Evolutionary conservation across 164 flowering plant species (phyloP).

Genomic region (Stephania cephalantha): DNA sequence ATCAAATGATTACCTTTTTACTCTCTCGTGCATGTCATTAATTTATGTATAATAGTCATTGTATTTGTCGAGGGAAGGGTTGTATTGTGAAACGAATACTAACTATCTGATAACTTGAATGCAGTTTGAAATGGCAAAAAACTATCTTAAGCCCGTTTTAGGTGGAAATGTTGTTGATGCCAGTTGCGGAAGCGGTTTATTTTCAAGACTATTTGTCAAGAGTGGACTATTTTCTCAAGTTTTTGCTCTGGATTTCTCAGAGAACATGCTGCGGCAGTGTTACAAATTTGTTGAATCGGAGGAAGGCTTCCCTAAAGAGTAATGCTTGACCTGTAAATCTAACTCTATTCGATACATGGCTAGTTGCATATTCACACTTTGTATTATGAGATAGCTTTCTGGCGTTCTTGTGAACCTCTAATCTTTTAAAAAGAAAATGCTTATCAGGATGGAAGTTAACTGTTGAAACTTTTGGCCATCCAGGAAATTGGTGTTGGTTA

Average conservation of each 20-base stretch:
- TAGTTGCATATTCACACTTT: not conserved
- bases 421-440: not conserved
- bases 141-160: conserved; percentile 60
- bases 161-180: conserved; percentile 91
- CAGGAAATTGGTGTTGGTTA: conserved; percentile 66
- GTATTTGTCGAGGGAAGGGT: not conserved
- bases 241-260: conserved; percentile 85
- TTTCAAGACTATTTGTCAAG: conserved; percentile 73
- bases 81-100: not conserved
- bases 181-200: conserved; percentile 89
- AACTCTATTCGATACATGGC: not conserved
- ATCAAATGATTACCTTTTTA: not conserved
- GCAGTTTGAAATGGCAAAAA: conserved; percentile 88
- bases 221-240: conserved; percentile 77
- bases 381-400: not conserved
- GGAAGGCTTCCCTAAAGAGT: conserved; percentile 64
- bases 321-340: conserved; percentile 7
- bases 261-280: conserved; percentile 74
- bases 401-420: not conserved
- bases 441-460: not conserved
- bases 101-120: conserved; percentile 12
- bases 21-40: not conserved
- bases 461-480: conserved; percentile 10
- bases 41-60: not conserved
- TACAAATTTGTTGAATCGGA: conserved; percentile 62